Base-by-base conservation (phyloP, 2,329 filamentous ascomycete genomes). In the Arthroderma sp. region DNA sequence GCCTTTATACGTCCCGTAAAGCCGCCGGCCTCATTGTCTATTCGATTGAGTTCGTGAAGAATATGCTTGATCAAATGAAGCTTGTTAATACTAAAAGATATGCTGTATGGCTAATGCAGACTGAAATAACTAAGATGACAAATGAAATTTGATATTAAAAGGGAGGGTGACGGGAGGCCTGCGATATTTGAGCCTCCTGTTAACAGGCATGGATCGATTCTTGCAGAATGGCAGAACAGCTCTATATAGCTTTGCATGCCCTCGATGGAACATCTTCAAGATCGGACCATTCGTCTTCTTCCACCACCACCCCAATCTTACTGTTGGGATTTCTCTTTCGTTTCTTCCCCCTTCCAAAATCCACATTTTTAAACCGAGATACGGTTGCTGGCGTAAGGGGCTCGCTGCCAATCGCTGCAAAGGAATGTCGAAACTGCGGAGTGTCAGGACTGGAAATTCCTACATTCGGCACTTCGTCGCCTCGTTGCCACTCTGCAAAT, bases 301-400 rank as follows among this genome's bases (percentile, higher is more conserved):
- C 57, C n/a, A 59, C 56, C 42, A 60, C 52, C 41, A 61, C 61
- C 0, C 57, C 63, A 53, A 70, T 60, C 0, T 61, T 64, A 50
- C 62, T 68, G 45, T 69, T 62, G 29, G 66, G 55, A 6, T 52
- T 39, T 42, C 51, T 48, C 39, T 53, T 58, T 31, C 60, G 57
- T 38, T 60, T 56, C 49, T 61, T 66, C 34, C 60, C 65, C 43
- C 61, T 57, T 4, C 59, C 61, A 44, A 62, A 50, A 47, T 65
- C 62, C n/a, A 65, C 57, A 50, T 70, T 63, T 27, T 61, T 61
- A 50, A 66, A 70, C 10, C 65, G 57, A 4, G 60, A 61, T 46
- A 59, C 58, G 44, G 60, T 64, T 29, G 63, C 57, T 2, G 67
- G 67, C 1, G 68, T 70, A 32, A 69, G 62, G 3, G 68, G 64